phyloP scores from a whole-genome alignment of 768 basidiomycete genomes.

The Pleurotus cornucopiae region DNA sequence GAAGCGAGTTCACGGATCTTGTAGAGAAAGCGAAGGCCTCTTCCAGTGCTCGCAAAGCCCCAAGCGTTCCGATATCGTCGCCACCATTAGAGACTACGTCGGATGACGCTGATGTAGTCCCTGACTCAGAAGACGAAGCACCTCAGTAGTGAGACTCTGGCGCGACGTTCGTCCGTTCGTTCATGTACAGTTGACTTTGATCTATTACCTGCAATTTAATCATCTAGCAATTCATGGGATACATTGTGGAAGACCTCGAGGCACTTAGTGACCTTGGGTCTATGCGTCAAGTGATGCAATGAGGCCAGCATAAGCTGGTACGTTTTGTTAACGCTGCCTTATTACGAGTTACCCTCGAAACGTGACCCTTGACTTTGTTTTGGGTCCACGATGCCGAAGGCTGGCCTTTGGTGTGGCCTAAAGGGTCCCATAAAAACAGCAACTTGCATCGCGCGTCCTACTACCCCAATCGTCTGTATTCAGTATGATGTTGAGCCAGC shows the following conservation, averaged over 20 bases:
- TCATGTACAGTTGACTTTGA: too few relatives aligned
- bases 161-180: too few relatives aligned
- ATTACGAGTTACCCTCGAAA: background rate
- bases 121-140: background rate
- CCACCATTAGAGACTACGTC: background rate
- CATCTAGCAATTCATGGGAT: too few relatives aligned
- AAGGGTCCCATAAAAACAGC: constrained; percentile 1
- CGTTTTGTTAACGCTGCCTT: background rate
- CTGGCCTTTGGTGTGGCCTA: background rate
- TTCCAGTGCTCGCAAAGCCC: background rate
- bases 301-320: background rate
- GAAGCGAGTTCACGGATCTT: constrained; percentile 34
- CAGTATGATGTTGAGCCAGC: background rate
- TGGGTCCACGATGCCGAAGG: background rate
- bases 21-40: constrained; percentile 19
- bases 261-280: background rate
- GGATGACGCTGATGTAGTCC: background rate
- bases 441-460: background rate
- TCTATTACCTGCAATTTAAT: too few relatives aligned
- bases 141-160: background rate
- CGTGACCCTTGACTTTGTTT: background rate
- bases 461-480: background rate
- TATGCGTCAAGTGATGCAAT: background rate
- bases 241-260: background rate
- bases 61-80: background rate